Evolutionary conservation across 116 monocot species (phyloP), one percentile per base, ranked within the genome.

Genomic region (Iris pallida): DNA sequence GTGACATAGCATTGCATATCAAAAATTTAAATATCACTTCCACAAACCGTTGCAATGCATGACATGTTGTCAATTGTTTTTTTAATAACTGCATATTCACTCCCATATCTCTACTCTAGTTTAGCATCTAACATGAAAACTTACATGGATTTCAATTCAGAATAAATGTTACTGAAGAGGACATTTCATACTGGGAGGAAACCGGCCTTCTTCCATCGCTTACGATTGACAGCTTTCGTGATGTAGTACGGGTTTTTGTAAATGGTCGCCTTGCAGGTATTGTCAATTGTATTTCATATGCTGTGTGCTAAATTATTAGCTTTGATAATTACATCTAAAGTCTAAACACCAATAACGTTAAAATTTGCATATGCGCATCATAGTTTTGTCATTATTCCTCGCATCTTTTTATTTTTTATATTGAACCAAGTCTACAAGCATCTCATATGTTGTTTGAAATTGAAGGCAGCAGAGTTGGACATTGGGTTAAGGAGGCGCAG

Each of bases 241-340:
- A 96, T 79, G 76, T 92, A 20, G 92, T 82, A 66, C 80, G 82
- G 54, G 57, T 96, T 53, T 96, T 84, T 75, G 77, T 91, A 20
- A 96, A 96, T 77, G 89, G 95, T 9, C 68, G 79, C 10, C 79
- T 89, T 81, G 71, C 86, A 86, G 95, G 95, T 96, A 81, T 54
- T 53, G 0, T 67, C 8, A 0, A 49, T 48, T 70, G 20, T 54
- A 54, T 54, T 17, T 67, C 11, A 15, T 43, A 53, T 42, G 6
- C 17, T 73, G 59, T 10, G 65, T 16, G 54, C 41, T 49, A 55
- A 52, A 61, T 30, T 30, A 30, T 30, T 30, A 30, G 30, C 30
- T 30, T 30, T 30, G 0, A 30, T 30, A 30, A 30, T 30, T 30
- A 30, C 30, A 30, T 30, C 30, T 30, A n/a, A n/a, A n/a, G n/a